Evolutionary conservation across 306 rosid species (phyloP).

Genomic region (Dalbergia cochinchinensis): DNA sequence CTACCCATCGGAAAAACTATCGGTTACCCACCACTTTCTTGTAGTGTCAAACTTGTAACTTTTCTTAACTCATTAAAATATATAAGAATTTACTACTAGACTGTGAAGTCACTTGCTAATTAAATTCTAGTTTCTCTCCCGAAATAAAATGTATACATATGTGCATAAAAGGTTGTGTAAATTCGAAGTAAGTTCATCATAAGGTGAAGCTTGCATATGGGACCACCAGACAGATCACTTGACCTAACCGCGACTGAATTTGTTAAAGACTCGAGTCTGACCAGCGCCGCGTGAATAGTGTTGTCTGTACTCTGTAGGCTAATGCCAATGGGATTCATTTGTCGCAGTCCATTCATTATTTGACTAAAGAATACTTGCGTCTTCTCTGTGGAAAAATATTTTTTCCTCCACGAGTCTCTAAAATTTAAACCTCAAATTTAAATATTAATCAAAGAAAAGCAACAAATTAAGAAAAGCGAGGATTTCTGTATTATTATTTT

Average conservation of each 20-base stretch:
- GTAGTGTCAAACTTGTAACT: no score
- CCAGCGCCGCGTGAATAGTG: background rate
- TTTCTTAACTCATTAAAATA: no score
- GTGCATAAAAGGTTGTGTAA: background rate
- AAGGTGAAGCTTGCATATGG: background rate
- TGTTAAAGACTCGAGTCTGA: background rate
- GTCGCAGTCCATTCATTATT: background rate
- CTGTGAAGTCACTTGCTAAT: no score
- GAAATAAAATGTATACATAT: no score
- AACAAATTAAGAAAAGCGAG: background rate
- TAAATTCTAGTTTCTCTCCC: no score
- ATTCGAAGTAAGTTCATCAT: background rate
- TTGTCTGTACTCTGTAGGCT: background rate
- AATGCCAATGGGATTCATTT: background rate
- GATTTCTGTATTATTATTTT: background rate
- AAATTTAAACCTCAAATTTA: no score
- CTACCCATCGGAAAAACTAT: no score
- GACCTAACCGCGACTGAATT: background rate
- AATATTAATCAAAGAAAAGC: background rate
- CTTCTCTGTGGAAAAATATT: no score
- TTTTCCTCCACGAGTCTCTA: no score
- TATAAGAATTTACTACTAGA: no score
- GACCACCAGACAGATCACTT: background rate
- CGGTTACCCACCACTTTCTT: no score
- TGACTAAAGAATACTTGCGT: background rate